phyloP scores from a whole-genome alignment of 768 basidiomycete species.

The Cyclocybe aegerita region DNA sequence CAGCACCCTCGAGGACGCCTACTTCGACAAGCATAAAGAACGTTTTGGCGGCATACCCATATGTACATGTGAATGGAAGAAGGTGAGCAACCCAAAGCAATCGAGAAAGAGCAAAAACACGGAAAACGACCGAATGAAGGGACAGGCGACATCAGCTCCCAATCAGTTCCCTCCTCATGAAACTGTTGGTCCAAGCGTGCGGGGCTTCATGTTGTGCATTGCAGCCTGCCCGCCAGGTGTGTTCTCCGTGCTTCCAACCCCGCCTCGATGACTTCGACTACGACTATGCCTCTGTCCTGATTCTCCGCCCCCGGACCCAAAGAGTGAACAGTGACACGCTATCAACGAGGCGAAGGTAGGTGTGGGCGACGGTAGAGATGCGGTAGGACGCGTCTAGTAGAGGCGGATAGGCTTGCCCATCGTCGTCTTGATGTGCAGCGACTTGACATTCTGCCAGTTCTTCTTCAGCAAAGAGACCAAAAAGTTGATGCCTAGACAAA shows the following conservation, averaged over 20 bases:
- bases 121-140: conserved; percentile 8
- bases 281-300: background rate
- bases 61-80: background rate
- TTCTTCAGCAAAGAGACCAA: conserved; percentile 99
- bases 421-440: conserved; percentile 96
- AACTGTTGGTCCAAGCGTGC: conserved; percentile 98
- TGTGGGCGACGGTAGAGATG: background rate
- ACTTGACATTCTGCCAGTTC: conserved; percentile 99
- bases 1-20: too few relatives aligned
- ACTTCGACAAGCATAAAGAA: too few relatives aligned
- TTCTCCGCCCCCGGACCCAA: background rate
- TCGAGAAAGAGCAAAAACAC: conserved; percentile 1
- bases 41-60: too few relatives aligned
- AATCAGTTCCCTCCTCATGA: conserved; percentile 72
- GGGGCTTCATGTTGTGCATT: conserved; percentile 95
- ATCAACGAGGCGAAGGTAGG: background rate
- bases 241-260: conserved; percentile 14
- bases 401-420: conserved; percentile 99
- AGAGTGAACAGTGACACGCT: too few relatives aligned
- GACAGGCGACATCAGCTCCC: conserved; percentile 71
- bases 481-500: conserved; percentile 89
- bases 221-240: conserved; percentile 35
- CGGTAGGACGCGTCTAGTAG: conserved; percentile 53
- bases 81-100: background rate
- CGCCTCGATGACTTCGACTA: background rate